Evolutionary conservation across 2,329 filamentous ascomycete genomes (phyloP).

Genomic region (Fusarium liriodendri): DNA sequence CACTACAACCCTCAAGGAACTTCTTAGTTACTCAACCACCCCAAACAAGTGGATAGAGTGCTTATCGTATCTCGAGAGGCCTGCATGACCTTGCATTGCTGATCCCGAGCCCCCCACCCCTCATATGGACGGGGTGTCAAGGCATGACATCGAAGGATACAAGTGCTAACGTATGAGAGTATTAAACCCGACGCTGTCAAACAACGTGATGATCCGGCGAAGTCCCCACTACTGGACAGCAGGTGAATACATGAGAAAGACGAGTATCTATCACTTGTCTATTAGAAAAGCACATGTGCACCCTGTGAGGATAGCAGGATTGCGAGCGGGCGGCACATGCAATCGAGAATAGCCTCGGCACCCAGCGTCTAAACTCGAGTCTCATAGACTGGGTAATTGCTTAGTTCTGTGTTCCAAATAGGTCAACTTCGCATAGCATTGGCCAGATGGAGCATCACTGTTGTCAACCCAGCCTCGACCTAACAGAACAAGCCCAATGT

Average conservation of each 20-base stretch:
- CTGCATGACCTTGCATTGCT: background rate
- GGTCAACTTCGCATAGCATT: background rate
- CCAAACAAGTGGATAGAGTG: background rate
- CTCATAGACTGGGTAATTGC: background rate
- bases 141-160: background rate
- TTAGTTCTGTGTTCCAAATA: background rate
- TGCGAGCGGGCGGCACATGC: background rate
- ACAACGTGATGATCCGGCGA: background rate
- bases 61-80: background rate
- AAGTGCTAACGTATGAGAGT: background rate
- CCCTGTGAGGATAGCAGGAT: background rate
- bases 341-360: background rate
- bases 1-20: background rate
- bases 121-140: too few species aligned
- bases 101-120: background rate
- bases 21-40: too few species aligned
- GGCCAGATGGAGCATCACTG: background rate
- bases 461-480: background rate
- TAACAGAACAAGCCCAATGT: background rate
- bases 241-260: background rate
- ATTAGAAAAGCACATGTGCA: background rate
- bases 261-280: background rate
- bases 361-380: background rate
- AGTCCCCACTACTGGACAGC: background rate
- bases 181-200: background rate